These are phyloP conservation scores for Globisporangium irregulare DNA, from an alignment of 352 stramenopile species.

Conservation along the genomic window DNA sequence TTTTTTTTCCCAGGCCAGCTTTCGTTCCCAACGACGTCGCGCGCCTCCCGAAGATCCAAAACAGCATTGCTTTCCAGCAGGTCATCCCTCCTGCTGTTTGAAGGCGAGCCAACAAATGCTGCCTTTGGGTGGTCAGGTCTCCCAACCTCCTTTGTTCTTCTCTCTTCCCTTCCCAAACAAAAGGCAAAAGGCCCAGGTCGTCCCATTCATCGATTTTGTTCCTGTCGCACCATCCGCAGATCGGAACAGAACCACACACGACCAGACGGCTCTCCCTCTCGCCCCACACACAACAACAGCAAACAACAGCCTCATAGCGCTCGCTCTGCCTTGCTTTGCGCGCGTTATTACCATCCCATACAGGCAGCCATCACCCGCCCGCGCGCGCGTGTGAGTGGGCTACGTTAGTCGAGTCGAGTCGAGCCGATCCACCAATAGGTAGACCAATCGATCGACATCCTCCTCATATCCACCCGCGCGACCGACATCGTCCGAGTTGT, in stretches of 20 bases:
- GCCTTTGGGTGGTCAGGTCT: not conserved
- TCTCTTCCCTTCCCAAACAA: not conserved
- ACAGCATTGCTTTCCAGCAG: not conserved
- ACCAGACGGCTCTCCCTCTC: not conserved
- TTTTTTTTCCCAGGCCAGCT: not conserved
- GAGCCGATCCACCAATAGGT: not conserved
- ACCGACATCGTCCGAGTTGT: not conserved
- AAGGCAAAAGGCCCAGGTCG: slow-evolving; percentile 15
- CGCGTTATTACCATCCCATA: not conserved
- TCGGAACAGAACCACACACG: slow-evolving; percentile 22
- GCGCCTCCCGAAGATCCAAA: not conserved
- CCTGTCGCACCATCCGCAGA: slow-evolving; percentile 31
- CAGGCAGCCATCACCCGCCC: not conserved
- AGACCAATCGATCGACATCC: not conserved
- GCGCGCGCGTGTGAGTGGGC: not conserved
- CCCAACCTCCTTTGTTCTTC: slow-evolving; percentile 8
- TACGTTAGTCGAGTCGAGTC: not conserved
- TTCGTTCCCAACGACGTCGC: not conserved
- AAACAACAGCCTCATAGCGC: not conserved
- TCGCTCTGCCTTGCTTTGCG: not conserved
- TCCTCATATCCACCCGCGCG: not conserved
- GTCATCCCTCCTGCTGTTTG: slow-evolving; percentile 19
- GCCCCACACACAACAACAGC: not conserved
- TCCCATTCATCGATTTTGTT: slow-evolving; percentile 36
- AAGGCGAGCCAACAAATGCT: not conserved